A percentile compares a stretch with the other conserved stretches of the same genome.
phyloP scores from a whole-genome alignment of 108 stramenopile species.

The Ochromonas danica region DNA sequence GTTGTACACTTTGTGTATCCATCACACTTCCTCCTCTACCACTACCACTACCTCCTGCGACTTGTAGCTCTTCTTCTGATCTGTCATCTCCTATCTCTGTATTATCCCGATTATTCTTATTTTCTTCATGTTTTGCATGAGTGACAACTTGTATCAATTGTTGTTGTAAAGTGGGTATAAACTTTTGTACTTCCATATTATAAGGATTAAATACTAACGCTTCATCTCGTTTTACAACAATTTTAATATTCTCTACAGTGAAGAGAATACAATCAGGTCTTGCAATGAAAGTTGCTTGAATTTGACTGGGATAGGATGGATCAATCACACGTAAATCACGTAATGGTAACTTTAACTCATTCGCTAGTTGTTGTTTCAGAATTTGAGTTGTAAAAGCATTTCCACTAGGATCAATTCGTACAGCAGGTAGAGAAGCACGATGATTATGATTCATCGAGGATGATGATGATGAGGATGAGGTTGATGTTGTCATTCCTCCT shows the following conservation, averaged over 20 bases:
- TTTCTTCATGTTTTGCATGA: conserved; percentile 37
- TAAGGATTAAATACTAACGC: background rate
- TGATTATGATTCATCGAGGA: background rate
- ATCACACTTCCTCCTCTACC: no score
- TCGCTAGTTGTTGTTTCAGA: conserved; percentile 46
- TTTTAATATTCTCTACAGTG: conserved; percentile 36
- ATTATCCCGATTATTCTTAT: conserved; percentile 37
- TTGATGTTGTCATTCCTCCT: no score
- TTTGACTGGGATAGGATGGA: conserved; percentile 47
- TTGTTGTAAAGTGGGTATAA: background rate
- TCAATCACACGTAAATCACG: conserved; percentile 45
- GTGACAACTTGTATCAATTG: background rate
- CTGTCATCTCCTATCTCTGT: background rate
- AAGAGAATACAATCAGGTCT: conserved; percentile 43
- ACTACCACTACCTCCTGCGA: background rate
- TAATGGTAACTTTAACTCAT: conserved; percentile 42
- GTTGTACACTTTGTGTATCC: no score
- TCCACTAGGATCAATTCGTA: conserved; percentile 28
- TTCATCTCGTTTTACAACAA: conserved; percentile 1
- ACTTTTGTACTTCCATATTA: background rate
- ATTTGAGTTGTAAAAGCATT: conserved; percentile 33
- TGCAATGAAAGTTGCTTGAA: conserved; percentile 43
- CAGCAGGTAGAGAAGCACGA: background rate
- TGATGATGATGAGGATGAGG: no score
- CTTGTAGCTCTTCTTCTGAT: background rate